A percentile compares a stretch with the other conserved stretches of the same genome.
Conservation (phyloP, 106 monocot genomes). For the Acorus calamus region DNA sequence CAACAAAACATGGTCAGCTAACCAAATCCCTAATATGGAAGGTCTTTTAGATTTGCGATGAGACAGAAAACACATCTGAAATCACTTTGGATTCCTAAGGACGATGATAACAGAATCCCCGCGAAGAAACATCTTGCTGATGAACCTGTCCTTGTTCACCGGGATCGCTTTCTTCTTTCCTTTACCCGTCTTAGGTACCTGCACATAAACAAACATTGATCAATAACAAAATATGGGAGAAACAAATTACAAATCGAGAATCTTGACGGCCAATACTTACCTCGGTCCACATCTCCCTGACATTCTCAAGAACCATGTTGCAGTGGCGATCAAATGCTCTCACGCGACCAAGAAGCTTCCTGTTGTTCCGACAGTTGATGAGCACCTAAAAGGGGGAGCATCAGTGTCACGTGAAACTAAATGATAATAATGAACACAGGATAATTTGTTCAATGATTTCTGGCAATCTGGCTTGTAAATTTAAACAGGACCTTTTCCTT, state of each 20-base stretch:
- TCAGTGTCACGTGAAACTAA: too few species aligned
- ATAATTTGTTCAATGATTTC: too few species aligned
- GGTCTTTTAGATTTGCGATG: too few species aligned
- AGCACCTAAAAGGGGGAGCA: constrained; percentile 26
- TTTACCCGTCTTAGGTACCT: constrained; percentile 83
- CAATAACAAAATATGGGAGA: background rate
- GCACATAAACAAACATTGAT: background rate
- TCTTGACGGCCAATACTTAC: constrained; percentile 3
- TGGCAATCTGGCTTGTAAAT: too few species aligned
- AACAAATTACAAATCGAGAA: background rate
- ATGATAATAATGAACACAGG: too few species aligned
- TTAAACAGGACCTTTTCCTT: too few species aligned
- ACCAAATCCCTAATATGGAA: too few species aligned
- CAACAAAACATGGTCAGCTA: too few species aligned
- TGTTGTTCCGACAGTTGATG: constrained; percentile 66
- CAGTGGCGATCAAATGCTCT: constrained; percentile 71
- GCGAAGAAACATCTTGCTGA: constrained; percentile 92
- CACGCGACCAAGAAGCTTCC: constrained; percentile 59
- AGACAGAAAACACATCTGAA: too few species aligned
- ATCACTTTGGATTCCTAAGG: constrained; percentile 80
- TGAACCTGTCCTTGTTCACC: constrained; percentile 90
- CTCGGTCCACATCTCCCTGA: constrained; percentile 82
- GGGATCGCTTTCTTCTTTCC: constrained; percentile 90
- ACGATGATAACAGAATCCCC: constrained; percentile 92
- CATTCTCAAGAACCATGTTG: constrained; percentile 74